These are phyloP conservation scores for Hibiscus trionum DNA, from an alignment of 345 rosid species.

Conservation along the genomic window DNA sequence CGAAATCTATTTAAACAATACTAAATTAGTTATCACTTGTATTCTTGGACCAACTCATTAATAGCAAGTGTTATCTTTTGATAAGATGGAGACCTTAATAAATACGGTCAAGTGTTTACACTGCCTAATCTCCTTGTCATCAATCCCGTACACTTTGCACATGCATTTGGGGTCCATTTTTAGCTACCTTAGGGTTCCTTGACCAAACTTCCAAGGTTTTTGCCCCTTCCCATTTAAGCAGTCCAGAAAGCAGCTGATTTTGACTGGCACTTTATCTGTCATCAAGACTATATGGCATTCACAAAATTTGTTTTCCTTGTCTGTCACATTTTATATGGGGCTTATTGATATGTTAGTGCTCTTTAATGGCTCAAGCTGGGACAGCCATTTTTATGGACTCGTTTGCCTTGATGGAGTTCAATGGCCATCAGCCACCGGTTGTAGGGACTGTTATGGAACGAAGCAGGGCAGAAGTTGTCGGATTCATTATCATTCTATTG, in stretches of 20 bases:
- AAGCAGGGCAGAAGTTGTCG: too few species aligned
- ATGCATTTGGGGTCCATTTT: slow-evolving; percentile 1
- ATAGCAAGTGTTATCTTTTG: background rate
- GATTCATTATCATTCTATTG: too few species aligned
- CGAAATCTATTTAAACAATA: too few species aligned
- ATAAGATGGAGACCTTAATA: background rate
- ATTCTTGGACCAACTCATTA: too few species aligned
- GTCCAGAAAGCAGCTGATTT: background rate
- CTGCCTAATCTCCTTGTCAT: background rate
- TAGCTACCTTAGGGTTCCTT: background rate
- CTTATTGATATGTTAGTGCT: background rate
- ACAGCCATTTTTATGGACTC: too few species aligned
- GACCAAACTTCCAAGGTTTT: background rate
- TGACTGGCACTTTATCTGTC: background rate
- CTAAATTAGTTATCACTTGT: too few species aligned
- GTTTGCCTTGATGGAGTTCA: too few species aligned
- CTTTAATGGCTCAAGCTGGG: too few species aligned
- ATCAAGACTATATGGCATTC: background rate
- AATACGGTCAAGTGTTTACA: background rate
- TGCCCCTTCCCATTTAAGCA: background rate
- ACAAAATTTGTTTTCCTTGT: background rate
- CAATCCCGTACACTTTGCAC: slow-evolving; percentile 3
- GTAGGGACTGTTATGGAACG: too few species aligned
- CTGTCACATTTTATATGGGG: background rate
- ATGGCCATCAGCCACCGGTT: too few species aligned